Evolutionary conservation across 2,329 filamentous ascomycete species (phyloP), one percentile per base, ranked within the genome.

Genomic region (Cephalotrichum gorgonifer): DNA sequence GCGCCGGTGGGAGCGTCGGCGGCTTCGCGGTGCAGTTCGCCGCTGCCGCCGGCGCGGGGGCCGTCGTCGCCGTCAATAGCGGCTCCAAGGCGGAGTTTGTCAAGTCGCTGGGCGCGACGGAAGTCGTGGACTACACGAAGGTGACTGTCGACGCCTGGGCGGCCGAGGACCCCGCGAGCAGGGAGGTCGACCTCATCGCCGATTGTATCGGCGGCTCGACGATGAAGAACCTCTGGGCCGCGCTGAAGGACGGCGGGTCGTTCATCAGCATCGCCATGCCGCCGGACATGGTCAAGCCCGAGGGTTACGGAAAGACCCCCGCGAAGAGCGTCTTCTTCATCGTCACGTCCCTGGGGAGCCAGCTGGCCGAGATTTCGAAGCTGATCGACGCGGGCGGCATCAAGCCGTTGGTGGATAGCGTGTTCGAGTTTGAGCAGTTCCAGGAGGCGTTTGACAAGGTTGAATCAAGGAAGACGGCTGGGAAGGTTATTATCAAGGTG

Each of bases 401-500:
- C 12, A 56, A 53, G 51, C 63, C 65, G 3, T 51, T 57, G 38
- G 56, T 70, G n/a, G 68, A 70, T 51, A 68, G 65, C 33, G 60
- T 64, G 4, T 63, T 63, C 50, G 55, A 58, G n/a, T 65, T 70
- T 54, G 64, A 62, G 6, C 56, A 70, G 6, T 69, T 61, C 45
- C 50, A 64, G 31, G 58, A 61, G 48, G 67, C 66, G 0, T 70
- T 68, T 54, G 63, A 62, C 12, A 63, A 56, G 53, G 56, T 68
- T 9, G 60, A 66, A 31, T 54, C 55, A 15, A 58, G 65, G 2
- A 62, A 58, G 43, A 55, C 64, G 6, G 66, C 58, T 44, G 67
- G 67, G 1, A 70, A 70, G 52, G 60, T 70, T 17, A 54, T 69
- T n/a, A 63, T 71, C 38, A 63, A 60, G 47, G 56, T 68, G 20